Conservation (phyloP, 2,329 filamentous ascomycete species). For the Ophiocordyceps camponoti-rufipedis region DNA sequence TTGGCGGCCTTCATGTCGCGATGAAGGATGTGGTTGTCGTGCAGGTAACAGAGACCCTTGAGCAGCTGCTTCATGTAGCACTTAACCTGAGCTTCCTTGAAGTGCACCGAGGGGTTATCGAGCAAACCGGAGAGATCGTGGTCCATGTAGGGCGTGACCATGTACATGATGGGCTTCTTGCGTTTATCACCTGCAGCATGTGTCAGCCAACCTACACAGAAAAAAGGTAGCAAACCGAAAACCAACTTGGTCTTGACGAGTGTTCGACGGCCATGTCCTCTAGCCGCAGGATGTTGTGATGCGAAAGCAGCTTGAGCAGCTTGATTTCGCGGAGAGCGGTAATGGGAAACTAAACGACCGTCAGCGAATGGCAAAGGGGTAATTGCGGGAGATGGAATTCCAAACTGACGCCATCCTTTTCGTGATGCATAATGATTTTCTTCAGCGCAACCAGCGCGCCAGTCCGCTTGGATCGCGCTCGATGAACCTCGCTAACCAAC, state of each 20-base stretch:
- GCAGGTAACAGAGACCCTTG: conserved; percentile 75
- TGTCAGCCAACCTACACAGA: too few relatives aligned
- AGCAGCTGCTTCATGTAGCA: conserved; percentile 93
- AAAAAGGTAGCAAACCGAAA: background rate
- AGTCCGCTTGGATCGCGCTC: conserved; percentile 59
- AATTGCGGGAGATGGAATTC: background rate
- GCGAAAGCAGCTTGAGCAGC: conserved; percentile 84
- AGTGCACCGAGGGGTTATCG: conserved; percentile 79
- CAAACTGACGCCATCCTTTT: conserved; percentile 71
- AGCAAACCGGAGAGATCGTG: conserved; percentile 94
- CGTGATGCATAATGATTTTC: conserved; percentile 98
- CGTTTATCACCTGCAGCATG: conserved; percentile 45
- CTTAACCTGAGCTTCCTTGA: conserved; percentile 85
- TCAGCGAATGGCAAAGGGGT: conserved; percentile 2
- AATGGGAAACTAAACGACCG: conserved; percentile 61
- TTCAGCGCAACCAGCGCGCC: conserved; percentile 73
- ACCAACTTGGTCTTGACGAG: conserved; percentile 38
- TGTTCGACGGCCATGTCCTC: conserved; percentile 95
- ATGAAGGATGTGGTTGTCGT: conserved; percentile 79
- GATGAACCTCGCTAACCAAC: conserved; percentile 63
- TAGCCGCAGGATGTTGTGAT: conserved; percentile 69
- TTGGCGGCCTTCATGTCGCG: conserved; percentile 99
- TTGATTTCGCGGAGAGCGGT: conserved; percentile 96
- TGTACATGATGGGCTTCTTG: conserved; percentile 81
- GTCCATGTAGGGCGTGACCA: conserved; percentile 98